Evolutionary conservation across 495 filamentous ascomycete species (phyloP), one percentile per base, ranked within the genome.

Genomic region (Parathielavia appendiculata): DNA sequence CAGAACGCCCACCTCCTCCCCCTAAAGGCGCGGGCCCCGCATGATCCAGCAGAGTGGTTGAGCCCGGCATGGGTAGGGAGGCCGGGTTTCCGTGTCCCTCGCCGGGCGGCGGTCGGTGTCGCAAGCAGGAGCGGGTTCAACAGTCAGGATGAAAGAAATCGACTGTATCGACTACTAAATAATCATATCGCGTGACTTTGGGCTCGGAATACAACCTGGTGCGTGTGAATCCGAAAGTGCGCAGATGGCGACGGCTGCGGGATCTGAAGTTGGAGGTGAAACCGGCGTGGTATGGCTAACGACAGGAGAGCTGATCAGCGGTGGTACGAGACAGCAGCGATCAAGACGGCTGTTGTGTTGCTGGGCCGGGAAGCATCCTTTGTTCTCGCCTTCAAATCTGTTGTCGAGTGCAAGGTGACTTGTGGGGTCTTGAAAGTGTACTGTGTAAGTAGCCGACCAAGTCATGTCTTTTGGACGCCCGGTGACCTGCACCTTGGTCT

Each of bases 61-160:
- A 63, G 54, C 68, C 63, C 35, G 59, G 39, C 65, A 70, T 70
- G 19, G 50, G 26, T 23, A 16, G 26, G 23, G 23, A 13, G 7
- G 5, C 1, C 6, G 34, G 13, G 16, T 41, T 5, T 49, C 20
- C 10, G 1, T 43, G 23, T 30, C 38, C 32, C 35, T 35, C 22
- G 54, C 46, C 14, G 38, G 19, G 22, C 8, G 4, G 35, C 14
- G 34, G 26, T 39, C 19, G 9, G 11, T 16, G 34, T 14, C 12
- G 26, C 12, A 11, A 48, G 35, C 35, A 51, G 26, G 17, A 10
- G 22, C 5, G 14, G n/a, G 8, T 16, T 16, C 7, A 17, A 6
- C 7, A 26, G 26, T 34, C 26, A 13, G 51, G 22, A 14, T 17
- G 5, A 14, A 14, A 26, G 12, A 17, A 38, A 5, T 22, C 41